Percentiles rank a stretch among this genome's conserved stretches.
Evolutionary conservation across 2,329 filamentous ascomycete genomes (phyloP).

Genomic region (Hansfordia pulvinata): DNA sequence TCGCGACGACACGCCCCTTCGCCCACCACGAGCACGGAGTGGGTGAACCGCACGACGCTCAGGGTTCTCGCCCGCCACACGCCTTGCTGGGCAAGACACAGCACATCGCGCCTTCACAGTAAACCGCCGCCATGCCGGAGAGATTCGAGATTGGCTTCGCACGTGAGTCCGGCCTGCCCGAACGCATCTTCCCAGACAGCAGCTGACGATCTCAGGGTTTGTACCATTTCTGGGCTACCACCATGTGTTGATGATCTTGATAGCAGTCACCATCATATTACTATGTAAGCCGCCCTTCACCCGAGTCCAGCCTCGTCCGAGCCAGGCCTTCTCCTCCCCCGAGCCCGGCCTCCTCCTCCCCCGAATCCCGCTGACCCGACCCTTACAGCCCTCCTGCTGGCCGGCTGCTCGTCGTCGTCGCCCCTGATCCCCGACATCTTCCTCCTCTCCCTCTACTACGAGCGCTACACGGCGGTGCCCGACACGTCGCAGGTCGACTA

Average conservation of each 20-base stretch:
- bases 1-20: too few species aligned
- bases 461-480: constrained; percentile 70
- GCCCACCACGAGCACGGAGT: too few species aligned
- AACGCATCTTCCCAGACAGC: constrained; percentile 9
- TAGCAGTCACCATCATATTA: constrained; percentile 85
- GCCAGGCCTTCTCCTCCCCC: neutral
- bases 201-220: constrained; percentile 29
- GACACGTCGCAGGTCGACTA: constrained; percentile 85
- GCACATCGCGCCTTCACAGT: constrained; percentile 1
- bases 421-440: constrained; percentile 93
- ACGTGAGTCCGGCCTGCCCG: neutral
- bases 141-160: constrained; percentile 1
- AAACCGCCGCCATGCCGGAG: constrained; percentile 1
- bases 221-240: constrained; percentile 60
- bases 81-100: neutral
- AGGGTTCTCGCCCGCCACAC: neutral
- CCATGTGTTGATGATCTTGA: constrained; percentile 94
- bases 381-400: constrained; percentile 68
- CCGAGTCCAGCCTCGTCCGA: neutral
- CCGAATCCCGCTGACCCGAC: too few species aligned
- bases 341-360: too few species aligned
- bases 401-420: constrained; percentile 93
- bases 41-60: neutral
- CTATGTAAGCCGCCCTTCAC: constrained; percentile 55
- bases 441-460: constrained; percentile 94